A percentile compares a stretch with the other conserved stretches of the same genome.
These are phyloP conservation scores for Candida silvicultrix DNA, from an alignment of 805 yeast species.

Conservation along the genomic window DNA sequence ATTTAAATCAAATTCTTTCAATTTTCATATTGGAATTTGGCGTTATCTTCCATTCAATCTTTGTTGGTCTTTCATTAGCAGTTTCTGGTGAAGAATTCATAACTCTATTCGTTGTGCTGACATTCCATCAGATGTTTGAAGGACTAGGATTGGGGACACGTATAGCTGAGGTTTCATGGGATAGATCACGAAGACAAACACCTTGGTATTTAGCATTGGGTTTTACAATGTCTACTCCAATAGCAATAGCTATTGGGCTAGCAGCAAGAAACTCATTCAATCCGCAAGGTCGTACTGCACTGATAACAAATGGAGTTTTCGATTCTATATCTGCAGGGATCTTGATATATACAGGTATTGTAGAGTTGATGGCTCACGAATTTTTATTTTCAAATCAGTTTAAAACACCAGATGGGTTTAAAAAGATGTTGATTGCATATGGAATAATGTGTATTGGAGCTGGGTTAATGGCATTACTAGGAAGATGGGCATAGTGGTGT, in stretches of 20 bases:
- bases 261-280: slow-evolving; percentile 62
- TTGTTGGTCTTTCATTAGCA: slow-evolving; percentile 72
- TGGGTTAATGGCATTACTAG: slow-evolving; percentile 73
- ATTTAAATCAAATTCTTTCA: slow-evolving; percentile 48
- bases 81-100: slow-evolving; percentile 76
- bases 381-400: slow-evolving; percentile 57
- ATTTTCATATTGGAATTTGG: slow-evolving; percentile 71
- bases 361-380: slow-evolving; percentile 77
- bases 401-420: slow-evolving; percentile 48
- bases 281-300: slow-evolving; percentile 50
- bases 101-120: slow-evolving; percentile 58
- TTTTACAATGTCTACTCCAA: slow-evolving; percentile 58
- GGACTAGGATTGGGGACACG: slow-evolving; percentile 83
- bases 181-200: slow-evolving; percentile 31
- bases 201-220: slow-evolving; percentile 50
- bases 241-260: slow-evolving; percentile 72
- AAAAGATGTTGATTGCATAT: slow-evolving; percentile 45
- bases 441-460: slow-evolving; percentile 54
- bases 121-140: slow-evolving; percentile 78
- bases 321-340: slow-evolving; percentile 78
- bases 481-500: slow-evolving; percentile 54
- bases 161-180: slow-evolving; percentile 44
- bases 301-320: slow-evolving; percentile 64
- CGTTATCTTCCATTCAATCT: slow-evolving; percentile 75
- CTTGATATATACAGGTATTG: slow-evolving; percentile 67